phyloP scores from a whole-genome alignment of 768 basidiomycete genomes.

The Russula griseocarnosa region DNA sequence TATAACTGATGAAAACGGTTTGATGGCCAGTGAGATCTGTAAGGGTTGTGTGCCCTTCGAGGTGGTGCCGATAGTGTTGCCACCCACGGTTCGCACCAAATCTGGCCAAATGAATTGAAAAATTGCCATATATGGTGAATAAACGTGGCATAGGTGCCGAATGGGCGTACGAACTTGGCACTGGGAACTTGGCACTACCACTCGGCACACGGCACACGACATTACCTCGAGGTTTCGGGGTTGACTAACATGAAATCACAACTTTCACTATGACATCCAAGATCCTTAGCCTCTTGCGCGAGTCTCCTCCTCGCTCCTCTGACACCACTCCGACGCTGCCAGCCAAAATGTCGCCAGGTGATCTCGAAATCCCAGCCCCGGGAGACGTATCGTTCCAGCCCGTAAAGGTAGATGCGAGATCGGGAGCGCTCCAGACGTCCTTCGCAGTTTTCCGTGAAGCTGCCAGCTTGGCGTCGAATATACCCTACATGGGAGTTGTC shows the following conservation, averaged over 20 bases:
- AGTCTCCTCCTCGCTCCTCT: constrained; percentile 7
- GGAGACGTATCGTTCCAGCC: background rate
- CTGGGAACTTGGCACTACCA: background rate
- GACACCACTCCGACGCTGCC: background rate
- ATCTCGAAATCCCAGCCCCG: background rate
- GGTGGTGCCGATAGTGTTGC: too few relatives aligned
- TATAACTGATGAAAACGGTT: constrained; percentile 7
- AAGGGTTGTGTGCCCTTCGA: background rate
- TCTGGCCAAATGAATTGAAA: too few relatives aligned
- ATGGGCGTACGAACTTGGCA: too few relatives aligned
- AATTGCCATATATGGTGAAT: too few relatives aligned
- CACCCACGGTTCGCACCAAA: too few relatives aligned
- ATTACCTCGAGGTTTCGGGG: background rate
- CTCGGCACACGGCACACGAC: background rate
- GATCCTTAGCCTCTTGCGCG: background rate
- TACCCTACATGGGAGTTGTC: constrained; percentile 22
- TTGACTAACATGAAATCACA: background rate
- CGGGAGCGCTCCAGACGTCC: constrained; percentile 8
- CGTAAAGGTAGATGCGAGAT: background rate
- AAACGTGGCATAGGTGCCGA: too few relatives aligned
- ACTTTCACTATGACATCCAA: constrained; percentile 6
- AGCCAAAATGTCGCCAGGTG: background rate
- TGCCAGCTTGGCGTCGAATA: background rate
- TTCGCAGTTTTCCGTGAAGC: constrained; percentile 15
- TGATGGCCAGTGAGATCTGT: background rate